These are phyloP conservation scores for Talinum fruticosum DNA, from an alignment of 148 eudicot species.

Conservation along the genomic window DNA sequence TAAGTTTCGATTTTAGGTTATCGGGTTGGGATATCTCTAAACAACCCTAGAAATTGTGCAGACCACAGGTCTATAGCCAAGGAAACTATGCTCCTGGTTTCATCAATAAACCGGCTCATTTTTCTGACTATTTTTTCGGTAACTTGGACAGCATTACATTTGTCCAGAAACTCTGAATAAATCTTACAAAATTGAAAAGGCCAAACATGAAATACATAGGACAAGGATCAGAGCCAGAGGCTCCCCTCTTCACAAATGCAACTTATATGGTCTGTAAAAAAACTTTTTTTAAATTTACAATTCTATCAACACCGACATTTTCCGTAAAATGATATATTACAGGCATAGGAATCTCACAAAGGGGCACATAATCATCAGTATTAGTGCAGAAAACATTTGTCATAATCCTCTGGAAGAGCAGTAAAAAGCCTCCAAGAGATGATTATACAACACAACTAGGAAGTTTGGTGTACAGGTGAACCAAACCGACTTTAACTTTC, in stretches of 20 bases:
- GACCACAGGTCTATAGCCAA: too few relatives aligned
- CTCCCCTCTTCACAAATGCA: slow-evolving; percentile 12
- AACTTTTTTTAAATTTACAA: slow-evolving; percentile 21
- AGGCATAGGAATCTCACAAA: slow-evolving; percentile 18
- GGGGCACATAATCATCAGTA: neutral
- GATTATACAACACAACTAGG: slow-evolving; percentile 8
- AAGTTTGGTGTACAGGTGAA: neutral
- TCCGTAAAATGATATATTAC: slow-evolving; percentile 16
- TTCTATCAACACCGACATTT: slow-evolving; percentile 12
- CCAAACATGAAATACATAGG: slow-evolving; percentile 1
- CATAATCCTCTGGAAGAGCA: neutral
- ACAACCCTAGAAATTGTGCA: too few relatives aligned
- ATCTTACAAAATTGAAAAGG: neutral
- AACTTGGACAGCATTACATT: neutral
- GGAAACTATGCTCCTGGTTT: too few relatives aligned
- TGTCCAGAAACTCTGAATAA: neutral
- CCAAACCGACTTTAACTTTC: slow-evolving; percentile 20
- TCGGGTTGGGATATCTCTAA: too few relatives aligned
- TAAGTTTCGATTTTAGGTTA: too few relatives aligned
- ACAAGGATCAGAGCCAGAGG: slow-evolving; percentile 10
- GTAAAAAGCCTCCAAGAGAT: neutral
- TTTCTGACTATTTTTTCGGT: neutral
- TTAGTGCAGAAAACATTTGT: neutral
- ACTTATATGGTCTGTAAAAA: slow-evolving; percentile 4
- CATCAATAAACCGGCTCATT: too few relatives aligned